phyloP scores from a whole-genome alignment of 1,139 yeast species.

The Yamadazyma taylorii region DNA sequence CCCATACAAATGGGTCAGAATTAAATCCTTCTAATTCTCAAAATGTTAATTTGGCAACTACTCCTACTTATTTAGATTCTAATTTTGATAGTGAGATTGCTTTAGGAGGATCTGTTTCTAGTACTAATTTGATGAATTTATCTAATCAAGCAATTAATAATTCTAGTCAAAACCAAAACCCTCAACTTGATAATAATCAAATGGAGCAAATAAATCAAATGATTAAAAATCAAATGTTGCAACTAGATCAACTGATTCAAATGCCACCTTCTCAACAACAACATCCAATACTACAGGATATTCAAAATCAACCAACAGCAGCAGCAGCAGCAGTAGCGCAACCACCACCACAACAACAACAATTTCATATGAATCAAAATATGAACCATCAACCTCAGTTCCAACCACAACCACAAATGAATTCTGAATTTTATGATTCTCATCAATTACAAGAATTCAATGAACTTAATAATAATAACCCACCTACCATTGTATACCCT shows the following conservation, averaged over 20 bases:
- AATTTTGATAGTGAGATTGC: slow-evolving; percentile 38
- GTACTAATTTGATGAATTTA: slow-evolving; percentile 29
- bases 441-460: slow-evolving; percentile 18
- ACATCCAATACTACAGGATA: no score
- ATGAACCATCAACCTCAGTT: not conserved
- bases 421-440: slow-evolving; percentile 17
- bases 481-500: slow-evolving; percentile 26
- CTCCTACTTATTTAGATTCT: slow-evolving; percentile 14
- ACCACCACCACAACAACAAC: not conserved
- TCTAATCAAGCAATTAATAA: not conserved
- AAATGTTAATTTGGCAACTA: slow-evolving; percentile 4
- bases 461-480: slow-evolving; percentile 27
- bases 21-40: slow-evolving; percentile 1
- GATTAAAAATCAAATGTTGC: slow-evolving; percentile 9
- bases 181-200: slow-evolving; percentile 2
- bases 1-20: slow-evolving; percentile 10
- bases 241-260: not conserved
- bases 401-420: slow-evolving; percentile 12
- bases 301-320: no score
- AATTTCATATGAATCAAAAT: not conserved
- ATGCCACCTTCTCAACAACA: not conserved
- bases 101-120: slow-evolving; percentile 43
- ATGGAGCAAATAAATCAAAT: slow-evolving; percentile 11
- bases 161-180: slow-evolving; percentile 5
- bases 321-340: not conserved